phyloP scores from a whole-genome alignment of 805 yeast species.

The Yarrowia deformans region DNA sequence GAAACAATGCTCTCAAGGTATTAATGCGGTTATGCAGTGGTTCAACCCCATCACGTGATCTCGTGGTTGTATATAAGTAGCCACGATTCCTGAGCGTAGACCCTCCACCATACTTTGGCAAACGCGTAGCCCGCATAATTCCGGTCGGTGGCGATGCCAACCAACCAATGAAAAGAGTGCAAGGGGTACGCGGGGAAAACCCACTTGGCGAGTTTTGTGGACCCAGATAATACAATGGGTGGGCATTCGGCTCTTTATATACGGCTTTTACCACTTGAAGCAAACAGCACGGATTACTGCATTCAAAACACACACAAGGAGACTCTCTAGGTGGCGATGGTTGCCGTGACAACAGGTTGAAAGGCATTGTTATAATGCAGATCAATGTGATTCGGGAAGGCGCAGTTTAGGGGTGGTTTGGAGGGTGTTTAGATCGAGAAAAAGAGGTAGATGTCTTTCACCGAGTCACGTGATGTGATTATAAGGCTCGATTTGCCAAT shows the following conservation, averaged over 20 bases:
- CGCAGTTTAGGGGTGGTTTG: neutral
- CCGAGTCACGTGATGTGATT: neutral
- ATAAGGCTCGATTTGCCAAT: neutral
- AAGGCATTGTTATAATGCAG: conserved; percentile 22
- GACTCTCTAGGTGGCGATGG: conserved; percentile 2
- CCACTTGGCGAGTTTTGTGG: too few relatives aligned
- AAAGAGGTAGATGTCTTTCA: neutral
- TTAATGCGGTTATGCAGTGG: too few relatives aligned
- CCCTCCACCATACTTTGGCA: too few relatives aligned
- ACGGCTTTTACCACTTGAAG: neutral
- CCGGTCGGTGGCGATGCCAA: conserved; percentile 35
- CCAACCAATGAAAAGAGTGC: conserved; percentile 11
- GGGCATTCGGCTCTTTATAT: neutral
- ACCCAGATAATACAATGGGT: neutral
- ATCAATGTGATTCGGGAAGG: conserved; percentile 6
- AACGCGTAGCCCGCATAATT: conserved; percentile 27
- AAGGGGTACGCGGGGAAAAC: conserved; percentile 6
- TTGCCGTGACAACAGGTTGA: conserved; percentile 5
- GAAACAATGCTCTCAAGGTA: too few relatives aligned
- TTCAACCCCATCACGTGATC: too few relatives aligned
- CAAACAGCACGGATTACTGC: too few relatives aligned
- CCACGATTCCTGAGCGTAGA: too few relatives aligned
- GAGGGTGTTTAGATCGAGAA: neutral
- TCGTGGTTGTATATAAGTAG: too few relatives aligned
- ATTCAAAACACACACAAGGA: neutral